Base-by-base conservation (phyloP, 305 asterid genomes). In the Fraxinus ornus region DNA sequence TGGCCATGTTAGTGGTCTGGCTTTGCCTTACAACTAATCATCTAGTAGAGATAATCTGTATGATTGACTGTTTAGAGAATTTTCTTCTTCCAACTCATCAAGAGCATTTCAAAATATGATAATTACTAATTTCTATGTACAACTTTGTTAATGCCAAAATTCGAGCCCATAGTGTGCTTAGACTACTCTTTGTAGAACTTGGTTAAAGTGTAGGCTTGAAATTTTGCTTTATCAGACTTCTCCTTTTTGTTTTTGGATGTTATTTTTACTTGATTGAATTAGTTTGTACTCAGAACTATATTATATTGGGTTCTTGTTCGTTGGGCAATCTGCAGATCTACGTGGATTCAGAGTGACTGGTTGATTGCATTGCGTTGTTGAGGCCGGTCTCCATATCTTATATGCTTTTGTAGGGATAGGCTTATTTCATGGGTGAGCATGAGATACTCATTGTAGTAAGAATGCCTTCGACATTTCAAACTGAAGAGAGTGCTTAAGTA, bases 331-430 rank as follows among this genome's bases (percentile, higher is more conserved):
- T 89, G 87, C 91, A 90, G 92, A 86, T 88, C 83, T 88, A 88
- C 70, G 90, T 90, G 8, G 91, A 88, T 83, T 88, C 83, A n/a
- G 88, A 85, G 80, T 90, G 87, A 33, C 21, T 74, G 68, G 70
- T 36, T 10, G 26, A 9, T 36, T 2, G 49, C 36, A 47, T 21
- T 57, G 71, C 13, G 26, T 19, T 60, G 73, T 82, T 75, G 83
- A 80, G 84, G 80, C 79, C 47, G 70, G n/a, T 74, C 82, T 35
- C 82, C 84, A 21, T 8, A 22, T 76, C 78, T 68, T 71, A 36
- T 44, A 21, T 80, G 3, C 19, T 12, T 66, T 24, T 26, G 9
- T 80, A n/a, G 76, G 79, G 81, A 77, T 32, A 70, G 49, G 47
- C 70, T 72, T 76, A 33, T 62, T 62, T 22, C 71, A 24, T 22